phyloP scores from a whole-genome alignment of 495 filamentous ascomycete species.

The Aspergillus bridgeri region DNA sequence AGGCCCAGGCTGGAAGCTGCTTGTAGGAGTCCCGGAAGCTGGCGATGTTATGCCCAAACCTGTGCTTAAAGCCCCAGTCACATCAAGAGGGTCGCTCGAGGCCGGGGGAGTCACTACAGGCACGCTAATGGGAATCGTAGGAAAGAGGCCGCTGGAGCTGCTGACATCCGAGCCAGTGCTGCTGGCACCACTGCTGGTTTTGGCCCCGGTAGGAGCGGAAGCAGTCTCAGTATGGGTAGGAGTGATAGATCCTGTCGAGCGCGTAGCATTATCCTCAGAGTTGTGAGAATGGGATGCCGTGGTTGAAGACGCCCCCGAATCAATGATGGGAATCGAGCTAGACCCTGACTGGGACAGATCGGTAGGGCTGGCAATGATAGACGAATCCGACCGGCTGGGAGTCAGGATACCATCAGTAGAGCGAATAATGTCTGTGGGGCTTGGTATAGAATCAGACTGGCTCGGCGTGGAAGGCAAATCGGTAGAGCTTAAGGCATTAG shows the following conservation, averaged over 20 bases:
- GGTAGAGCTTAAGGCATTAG: neutral
- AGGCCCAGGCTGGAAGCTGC: neutral
- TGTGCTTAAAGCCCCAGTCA: neutral
- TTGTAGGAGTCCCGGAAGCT: neutral
- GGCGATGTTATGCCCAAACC: neutral
- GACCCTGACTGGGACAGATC: no score
- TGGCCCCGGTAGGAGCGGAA: neutral
- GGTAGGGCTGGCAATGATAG: neutral
- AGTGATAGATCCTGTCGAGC: neutral
- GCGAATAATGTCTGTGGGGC: neutral
- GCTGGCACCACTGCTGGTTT: neutral
- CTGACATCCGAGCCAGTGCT: neutral
- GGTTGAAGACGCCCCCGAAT: neutral
- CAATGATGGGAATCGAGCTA: neutral
- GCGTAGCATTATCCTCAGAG: neutral
- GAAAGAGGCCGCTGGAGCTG: neutral
- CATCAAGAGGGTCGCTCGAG: neutral
- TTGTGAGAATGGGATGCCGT: neutral
- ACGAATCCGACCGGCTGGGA: neutral
- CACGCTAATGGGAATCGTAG: neutral
- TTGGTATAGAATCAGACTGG: neutral
- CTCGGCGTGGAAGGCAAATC: no score
- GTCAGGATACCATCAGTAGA: neutral
- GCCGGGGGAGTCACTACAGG: neutral
- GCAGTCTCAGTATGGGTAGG: neutral